These are phyloP conservation scores for Obba rivulosa DNA, from an alignment of 768 basidiomycete species.

Conservation along the genomic window DNA sequence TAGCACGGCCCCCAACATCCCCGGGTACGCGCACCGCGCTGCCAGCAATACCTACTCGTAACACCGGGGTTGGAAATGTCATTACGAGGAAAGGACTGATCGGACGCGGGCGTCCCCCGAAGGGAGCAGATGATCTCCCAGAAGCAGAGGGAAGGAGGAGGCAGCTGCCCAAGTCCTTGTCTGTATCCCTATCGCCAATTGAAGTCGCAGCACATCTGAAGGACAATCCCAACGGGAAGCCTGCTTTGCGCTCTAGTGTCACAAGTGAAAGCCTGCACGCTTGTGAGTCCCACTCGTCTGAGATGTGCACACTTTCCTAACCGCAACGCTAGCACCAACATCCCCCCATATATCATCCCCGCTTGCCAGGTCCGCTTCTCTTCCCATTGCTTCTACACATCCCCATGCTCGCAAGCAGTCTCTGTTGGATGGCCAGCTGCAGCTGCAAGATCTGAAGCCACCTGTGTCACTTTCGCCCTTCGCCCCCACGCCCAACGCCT, in stretches of 20 bases:
- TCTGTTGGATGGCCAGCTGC: constrained; percentile 45
- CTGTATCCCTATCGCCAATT: constrained; percentile 52
- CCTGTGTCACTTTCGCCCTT: constrained; percentile 14
- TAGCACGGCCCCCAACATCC: constrained; percentile 78
- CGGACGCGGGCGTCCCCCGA: constrained; percentile 32
- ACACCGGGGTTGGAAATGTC: constrained; percentile 3
- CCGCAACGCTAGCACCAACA: constrained; percentile 4
- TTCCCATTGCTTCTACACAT: constrained; percentile 54
- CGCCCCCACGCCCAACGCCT: constrained; percentile 22
- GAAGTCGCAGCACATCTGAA: constrained; percentile 27
- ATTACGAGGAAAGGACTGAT: constrained; percentile 47
- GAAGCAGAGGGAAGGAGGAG: constrained; percentile 21
- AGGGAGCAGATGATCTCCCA: constrained; percentile 21
- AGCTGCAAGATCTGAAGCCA: constrained; percentile 22
- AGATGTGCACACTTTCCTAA: not conserved
- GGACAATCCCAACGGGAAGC: constrained; percentile 11
- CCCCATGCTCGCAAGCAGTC: constrained; percentile 79
- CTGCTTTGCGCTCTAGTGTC: constrained; percentile 4
- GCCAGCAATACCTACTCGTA: constrained; percentile 26
- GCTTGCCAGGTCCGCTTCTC: constrained; percentile 34
- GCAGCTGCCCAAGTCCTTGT: constrained; percentile 54
- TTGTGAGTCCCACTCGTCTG: constrained; percentile 7
- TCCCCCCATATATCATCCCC: constrained; percentile 30
- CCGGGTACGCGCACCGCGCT: constrained; percentile 52
- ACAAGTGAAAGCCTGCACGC: constrained; percentile 1